Evolutionary conservation across 2,329 filamentous ascomycete species (phyloP).

Genomic region (Beauveria sp.): DNA sequence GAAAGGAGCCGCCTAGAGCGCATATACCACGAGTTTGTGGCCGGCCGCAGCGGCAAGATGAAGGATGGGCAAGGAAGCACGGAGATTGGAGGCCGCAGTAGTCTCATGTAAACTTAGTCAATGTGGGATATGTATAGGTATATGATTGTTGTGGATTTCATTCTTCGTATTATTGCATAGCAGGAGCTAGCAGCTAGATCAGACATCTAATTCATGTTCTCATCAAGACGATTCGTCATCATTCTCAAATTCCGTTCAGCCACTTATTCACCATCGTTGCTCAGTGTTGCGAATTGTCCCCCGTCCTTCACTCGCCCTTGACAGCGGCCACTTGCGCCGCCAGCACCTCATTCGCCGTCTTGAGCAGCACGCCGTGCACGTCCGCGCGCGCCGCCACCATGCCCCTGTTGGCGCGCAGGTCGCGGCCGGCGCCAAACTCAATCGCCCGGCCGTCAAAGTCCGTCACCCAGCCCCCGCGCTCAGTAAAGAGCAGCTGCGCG

Average conservation of each 20-base stretch:
- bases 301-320: background rate
- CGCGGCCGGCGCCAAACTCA: constrained; percentile 29
- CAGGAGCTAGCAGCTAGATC: background rate
- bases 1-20: constrained; percentile 66
- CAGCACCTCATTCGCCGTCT: constrained; percentile 17
- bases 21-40: constrained; percentile 91
- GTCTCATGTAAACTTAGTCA: constrained; percentile 63
- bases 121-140: background rate
- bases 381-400: constrained; percentile 36
- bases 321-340: constrained; percentile 13
- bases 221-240: background rate
- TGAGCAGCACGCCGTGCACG: constrained; percentile 34
- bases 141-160: background rate
- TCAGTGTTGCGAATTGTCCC: too few species aligned
- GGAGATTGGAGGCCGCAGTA: constrained; percentile 87
- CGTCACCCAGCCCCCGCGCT: constrained; percentile 45
- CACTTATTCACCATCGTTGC: background rate
- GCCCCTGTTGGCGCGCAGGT: constrained; percentile 26
- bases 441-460: constrained; percentile 33
- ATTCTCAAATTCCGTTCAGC: background rate
- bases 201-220: background rate
- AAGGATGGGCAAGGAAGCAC: constrained; percentile 83
- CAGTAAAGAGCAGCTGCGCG: constrained; percentile 48
- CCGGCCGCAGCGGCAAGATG: constrained; percentile 90
- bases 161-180: background rate